Evolutionary conservation across 768 basidiomycete genomes (phyloP).

Genomic region (Leccinum subgranulosum): DNA sequence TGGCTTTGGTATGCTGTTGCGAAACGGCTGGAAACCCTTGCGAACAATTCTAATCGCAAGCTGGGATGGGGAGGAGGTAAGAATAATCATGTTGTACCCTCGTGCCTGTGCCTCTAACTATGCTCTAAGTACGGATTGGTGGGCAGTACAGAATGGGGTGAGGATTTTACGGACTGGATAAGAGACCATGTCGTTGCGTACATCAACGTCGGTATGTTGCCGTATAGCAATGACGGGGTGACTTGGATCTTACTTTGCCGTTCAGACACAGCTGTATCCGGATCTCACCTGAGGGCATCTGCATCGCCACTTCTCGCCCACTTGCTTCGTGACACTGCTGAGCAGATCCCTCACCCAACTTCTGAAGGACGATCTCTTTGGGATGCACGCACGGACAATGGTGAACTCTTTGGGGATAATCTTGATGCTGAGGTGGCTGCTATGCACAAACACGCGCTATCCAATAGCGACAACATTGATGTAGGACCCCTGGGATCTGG

Average conservation of each 20-base stretch:
- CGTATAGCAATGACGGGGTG: conserved; percentile 27
- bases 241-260: conserved; percentile 26
- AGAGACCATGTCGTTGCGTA: conserved; percentile 81
- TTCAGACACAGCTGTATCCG: conserved; percentile 52
- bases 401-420: conserved; percentile 37
- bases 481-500: conserved; percentile 74
- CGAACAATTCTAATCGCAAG: conserved; percentile 72
- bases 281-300: conserved; percentile 45
- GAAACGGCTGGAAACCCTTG: conserved; percentile 64
- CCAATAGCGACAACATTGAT: conserved; percentile 34
- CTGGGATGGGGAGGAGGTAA: conserved; percentile 77
- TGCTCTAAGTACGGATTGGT: conserved; percentile 57
- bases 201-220: conserved; percentile 64
- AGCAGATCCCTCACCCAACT: conserved; percentile 73
- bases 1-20: conserved; percentile 49
- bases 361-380: conserved; percentile 64
- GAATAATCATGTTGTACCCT: conserved; percentile 1
- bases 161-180: conserved; percentile 86
- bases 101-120: neutral
- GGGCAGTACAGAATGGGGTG: conserved; percentile 92
- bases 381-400: conserved; percentile 65
- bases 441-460: conserved; percentile 24
- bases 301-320: conserved; percentile 84
- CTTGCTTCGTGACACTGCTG: conserved; percentile 63
- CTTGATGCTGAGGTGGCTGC: conserved; percentile 28